These are phyloP conservation scores for Lodderomyces elongisporus DNA, from an alignment of 1,139 yeast species.

Conservation along the genomic window DNA sequence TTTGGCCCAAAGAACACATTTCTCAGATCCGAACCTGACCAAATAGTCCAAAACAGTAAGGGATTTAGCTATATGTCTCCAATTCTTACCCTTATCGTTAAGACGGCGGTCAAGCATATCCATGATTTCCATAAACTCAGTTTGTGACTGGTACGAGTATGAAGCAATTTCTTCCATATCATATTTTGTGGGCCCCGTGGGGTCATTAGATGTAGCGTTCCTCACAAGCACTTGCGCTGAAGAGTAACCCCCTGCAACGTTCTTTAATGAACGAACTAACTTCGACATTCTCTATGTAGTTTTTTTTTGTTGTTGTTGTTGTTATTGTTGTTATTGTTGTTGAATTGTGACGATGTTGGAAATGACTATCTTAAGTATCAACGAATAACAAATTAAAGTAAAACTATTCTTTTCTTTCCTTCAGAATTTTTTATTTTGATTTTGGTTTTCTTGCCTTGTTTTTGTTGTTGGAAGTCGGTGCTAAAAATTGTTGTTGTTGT, in stretches of 20 bases:
- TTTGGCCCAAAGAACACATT: conserved; percentile 90
- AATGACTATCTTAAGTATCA: too few relatives aligned
- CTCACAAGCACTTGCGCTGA: conserved; percentile 82
- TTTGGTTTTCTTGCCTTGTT: too few relatives aligned
- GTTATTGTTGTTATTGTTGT: too few relatives aligned
- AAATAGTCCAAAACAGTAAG: conserved; percentile 84
- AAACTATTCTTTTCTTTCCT: too few relatives aligned
- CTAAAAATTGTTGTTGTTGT: too few relatives aligned
- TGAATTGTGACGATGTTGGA: too few relatives aligned
- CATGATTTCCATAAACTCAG: conserved; percentile 87
- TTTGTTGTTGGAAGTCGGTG: too few relatives aligned
- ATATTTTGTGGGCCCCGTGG: conserved; percentile 75
- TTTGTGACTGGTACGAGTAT: conserved; percentile 62
- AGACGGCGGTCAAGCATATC: conserved; percentile 92
- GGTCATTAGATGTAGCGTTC: conserved; percentile 89
- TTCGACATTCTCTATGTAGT: conserved; percentile 66
- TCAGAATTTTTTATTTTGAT: too few relatives aligned
- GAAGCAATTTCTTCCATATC: conserved; percentile 85
- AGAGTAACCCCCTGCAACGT: conserved; percentile 89
- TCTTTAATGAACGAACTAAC: conserved; percentile 81
- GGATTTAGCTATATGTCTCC: conserved; percentile 95
- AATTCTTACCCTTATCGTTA: conserved; percentile 94
- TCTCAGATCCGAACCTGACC: conserved; percentile 83
- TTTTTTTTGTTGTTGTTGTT: not conserved
- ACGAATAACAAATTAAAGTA: too few relatives aligned